Evolutionary conservation across 805 yeast genomes (phyloP).

Genomic region (Candida andamanensis): DNA sequence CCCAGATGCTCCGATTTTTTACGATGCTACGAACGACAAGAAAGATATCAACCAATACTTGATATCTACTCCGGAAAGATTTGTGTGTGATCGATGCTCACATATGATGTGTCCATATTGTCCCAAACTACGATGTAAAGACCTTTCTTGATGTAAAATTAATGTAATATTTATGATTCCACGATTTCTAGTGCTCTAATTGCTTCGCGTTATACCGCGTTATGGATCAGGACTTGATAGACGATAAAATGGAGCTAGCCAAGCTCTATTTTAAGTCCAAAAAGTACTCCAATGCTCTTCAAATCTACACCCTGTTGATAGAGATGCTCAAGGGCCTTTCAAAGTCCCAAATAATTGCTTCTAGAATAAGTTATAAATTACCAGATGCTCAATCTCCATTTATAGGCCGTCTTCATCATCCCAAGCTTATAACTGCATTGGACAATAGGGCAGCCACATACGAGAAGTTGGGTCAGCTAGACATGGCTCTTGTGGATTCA

Average conservation of each 20-base stretch:
- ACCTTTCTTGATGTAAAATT: too few relatives aligned
- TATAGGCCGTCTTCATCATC: constrained; percentile 29
- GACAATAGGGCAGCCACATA: constrained; percentile 49
- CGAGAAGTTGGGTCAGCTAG: constrained; percentile 33
- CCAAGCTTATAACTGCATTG: constrained; percentile 27
- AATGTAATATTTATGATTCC: too few relatives aligned
- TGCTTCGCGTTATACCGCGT: too few relatives aligned
- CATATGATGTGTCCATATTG: constrained; percentile 44
- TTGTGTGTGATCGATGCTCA: constrained; percentile 32
- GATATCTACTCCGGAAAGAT: constrained; percentile 27
- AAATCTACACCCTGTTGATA: constrained; percentile 22
- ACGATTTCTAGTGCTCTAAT: too few relatives aligned
- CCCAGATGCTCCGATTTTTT: too few relatives aligned
- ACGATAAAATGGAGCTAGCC: constrained; percentile 25
- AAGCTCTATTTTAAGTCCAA: constrained; percentile 26
- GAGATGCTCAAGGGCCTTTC: constrained; percentile 14
- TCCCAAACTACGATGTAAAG: constrained; percentile 28
- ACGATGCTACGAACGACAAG: neutral
- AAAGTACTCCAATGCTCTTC: constrained; percentile 24
- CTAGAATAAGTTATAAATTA: constrained; percentile 16
- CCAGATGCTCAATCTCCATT: constrained; percentile 23
- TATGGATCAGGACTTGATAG: constrained; percentile 19
- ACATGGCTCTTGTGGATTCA: constrained; percentile 35
- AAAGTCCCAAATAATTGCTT: constrained; percentile 9
- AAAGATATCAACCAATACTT: constrained; percentile 12